A percentile compares a stretch with the other conserved stretches of the same genome.
Evolutionary conservation across 306 rosid species (phyloP).

Genomic region (Quillaja saponaria): DNA sequence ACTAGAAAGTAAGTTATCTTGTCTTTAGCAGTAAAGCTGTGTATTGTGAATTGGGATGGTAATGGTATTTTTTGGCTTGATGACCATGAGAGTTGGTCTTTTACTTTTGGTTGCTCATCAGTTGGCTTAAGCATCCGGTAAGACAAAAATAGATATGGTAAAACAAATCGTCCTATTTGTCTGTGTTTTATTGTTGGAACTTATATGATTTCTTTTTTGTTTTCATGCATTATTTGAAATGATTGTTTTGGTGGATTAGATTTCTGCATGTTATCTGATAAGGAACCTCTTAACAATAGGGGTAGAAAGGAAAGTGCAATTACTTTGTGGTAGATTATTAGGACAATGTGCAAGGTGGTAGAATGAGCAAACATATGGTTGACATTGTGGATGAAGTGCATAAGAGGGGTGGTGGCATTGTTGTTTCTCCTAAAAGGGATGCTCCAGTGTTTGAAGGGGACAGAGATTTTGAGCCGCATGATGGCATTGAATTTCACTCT

Average conservation of each 20-base stretch:
- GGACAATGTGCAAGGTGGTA: slow-evolving; percentile 36
- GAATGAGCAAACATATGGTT: slow-evolving; percentile 47
- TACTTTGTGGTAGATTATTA: slow-evolving; percentile 29
- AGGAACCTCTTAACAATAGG: slow-evolving; percentile 19
- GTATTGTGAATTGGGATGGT: slow-evolving; percentile 6
- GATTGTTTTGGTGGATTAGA: slow-evolving; percentile 13
- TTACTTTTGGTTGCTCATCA: slow-evolving; percentile 26
- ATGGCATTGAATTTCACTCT: slow-evolving; percentile 81
- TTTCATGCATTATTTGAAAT: not conserved
- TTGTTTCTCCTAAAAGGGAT: slow-evolving; percentile 55
- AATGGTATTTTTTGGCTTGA: slow-evolving; percentile 14
- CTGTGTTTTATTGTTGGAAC: slow-evolving; percentile 3
- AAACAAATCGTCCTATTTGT: not conserved
- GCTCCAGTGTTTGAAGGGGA: slow-evolving; percentile 65
- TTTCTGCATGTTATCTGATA: slow-evolving; percentile 12
- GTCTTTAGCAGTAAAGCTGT: not conserved
- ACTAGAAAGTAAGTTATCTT: not conserved
- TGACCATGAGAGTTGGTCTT: slow-evolving; percentile 1
- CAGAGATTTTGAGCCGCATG: slow-evolving; percentile 68
- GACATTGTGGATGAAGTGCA: slow-evolving; percentile 58
- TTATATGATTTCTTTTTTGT: not conserved
- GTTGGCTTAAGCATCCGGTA: slow-evolving; percentile 12
- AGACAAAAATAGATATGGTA: not conserved
- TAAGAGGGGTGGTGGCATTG: slow-evolving; percentile 37
- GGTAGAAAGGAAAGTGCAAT: slow-evolving; percentile 25